Percentiles rank a stretch among this genome's conserved stretches.
Evolutionary conservation across 352 stramenopile species (phyloP).

Genomic region (Saprolegnia diclina): DNA sequence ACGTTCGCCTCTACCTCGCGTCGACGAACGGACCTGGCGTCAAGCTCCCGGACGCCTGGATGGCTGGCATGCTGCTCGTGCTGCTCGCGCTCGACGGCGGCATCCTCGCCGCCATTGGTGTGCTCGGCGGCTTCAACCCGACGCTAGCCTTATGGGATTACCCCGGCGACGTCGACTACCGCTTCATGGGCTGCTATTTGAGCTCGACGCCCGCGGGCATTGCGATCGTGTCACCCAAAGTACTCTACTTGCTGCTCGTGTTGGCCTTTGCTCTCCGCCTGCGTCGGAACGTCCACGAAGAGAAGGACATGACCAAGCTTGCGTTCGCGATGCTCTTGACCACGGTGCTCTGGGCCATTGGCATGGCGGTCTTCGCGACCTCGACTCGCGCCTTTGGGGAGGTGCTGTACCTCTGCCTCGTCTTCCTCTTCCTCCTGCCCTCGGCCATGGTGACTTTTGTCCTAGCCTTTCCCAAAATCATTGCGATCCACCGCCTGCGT

Average conservation of each 20-base stretch:
- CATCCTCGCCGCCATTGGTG: background rate
- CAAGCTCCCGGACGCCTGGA: slow-evolving; percentile 12
- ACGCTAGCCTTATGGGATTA: too few species aligned
- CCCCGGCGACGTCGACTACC: background rate
- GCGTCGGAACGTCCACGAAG: background rate
- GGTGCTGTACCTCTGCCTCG: slow-evolving; percentile 23
- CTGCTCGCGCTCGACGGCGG: slow-evolving; percentile 1
- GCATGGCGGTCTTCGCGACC: background rate
- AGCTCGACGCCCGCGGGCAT: background rate
- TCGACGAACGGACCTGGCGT: slow-evolving; percentile 1
- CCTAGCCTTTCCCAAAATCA: background rate
- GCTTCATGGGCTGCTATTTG: slow-evolving; percentile 5
- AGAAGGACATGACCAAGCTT: slow-evolving; percentile 19
- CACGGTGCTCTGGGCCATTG: slow-evolving; percentile 5
- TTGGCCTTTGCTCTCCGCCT: slow-evolving; percentile 3
- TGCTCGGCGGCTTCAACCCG: background rate
- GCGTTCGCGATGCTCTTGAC: background rate
- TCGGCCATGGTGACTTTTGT: slow-evolving; percentile 12
- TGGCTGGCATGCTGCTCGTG: background rate
- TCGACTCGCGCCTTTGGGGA: background rate
- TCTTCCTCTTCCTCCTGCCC: slow-evolving; percentile 15
- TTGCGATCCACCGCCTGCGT: slow-evolving; percentile 5
- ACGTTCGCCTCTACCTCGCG: slow-evolving; percentile 5
- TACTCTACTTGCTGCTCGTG: background rate
- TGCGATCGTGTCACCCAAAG: background rate